Evolutionary conservation across 768 basidiomycete species (phyloP), one percentile per base, ranked within the genome.

Genomic region (Boletus eberwhitei): DNA sequence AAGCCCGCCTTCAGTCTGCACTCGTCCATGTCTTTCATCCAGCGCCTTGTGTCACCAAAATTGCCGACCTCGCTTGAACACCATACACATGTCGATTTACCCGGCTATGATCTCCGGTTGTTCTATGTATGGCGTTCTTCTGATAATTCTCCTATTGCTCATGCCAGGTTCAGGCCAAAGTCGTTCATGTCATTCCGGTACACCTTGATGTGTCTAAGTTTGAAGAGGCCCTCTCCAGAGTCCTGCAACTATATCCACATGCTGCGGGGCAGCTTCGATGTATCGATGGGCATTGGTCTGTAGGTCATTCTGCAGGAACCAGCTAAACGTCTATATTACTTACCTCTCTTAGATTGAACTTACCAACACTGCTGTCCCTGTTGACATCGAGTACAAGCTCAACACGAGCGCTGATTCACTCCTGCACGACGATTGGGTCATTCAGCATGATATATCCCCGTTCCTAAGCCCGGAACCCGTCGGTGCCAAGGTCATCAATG

Each of bases 181-280:
- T 24, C 17, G 52, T 61, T n/a, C 44, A 52, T 21, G 44, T 53
- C 21, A 21, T 62, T 21, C 49, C 58, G 9, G 38, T 34, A 8
- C 13, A 16, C 14, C 35, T 62, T 16, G 41, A 62, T 16, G 21
- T 54, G 6, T 11, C 49, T 16, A 50, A 13, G 24, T 59, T 58
- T 11, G 37, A 51, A 26, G 45, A 51, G 2, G 55, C 60, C 9
- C 50, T 62, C 17, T 57, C 61, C 26, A 31, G 22, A 36, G 38
- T 22, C n/a, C 53, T 62, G 14, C 61, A 62, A 38, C 8, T 52
- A 16, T 62, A 46, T 14, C 61, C 61, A 21, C 61, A 62, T 42
- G 42, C 34, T 13, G 47, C 61, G 5, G 61, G 61, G 24, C 50
- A 47, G 17, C 50, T 62, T 36, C 52, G 54, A 13, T 48, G 39